phyloP scores from a whole-genome alignment of 2,329 filamentous ascomycete species.

The Colletotrichum coccodes region DNA sequence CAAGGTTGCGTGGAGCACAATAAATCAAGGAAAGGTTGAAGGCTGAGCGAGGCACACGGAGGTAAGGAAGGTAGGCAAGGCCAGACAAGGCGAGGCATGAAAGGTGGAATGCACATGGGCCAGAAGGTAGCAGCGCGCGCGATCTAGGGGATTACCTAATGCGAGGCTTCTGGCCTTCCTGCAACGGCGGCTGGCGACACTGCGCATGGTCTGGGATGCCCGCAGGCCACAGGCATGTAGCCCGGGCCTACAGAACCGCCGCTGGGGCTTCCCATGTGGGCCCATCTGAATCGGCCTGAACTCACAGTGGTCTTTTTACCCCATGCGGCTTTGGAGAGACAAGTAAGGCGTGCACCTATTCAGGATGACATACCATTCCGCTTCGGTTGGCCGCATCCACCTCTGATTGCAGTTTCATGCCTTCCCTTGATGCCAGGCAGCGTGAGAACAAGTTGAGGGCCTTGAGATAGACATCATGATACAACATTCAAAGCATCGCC shows the following conservation, averaged over 20 bases:
- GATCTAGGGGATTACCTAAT: conserved; percentile 8
- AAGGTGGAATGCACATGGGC: neutral
- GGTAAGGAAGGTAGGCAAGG: conserved; percentile 1
- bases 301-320: neutral
- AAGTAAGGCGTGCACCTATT: neutral
- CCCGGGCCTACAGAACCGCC: conserved; percentile 2
- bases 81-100: neutral
- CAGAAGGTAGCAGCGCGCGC: neutral
- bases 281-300: neutral
- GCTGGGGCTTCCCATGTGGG: neutral
- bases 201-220: neutral
- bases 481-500: neutral
- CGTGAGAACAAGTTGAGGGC: neutral
- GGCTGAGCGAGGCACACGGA: neutral
- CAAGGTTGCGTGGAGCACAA: neutral
- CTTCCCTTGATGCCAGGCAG: too few species aligned
- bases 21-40: conserved; percentile 7
- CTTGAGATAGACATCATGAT: neutral
- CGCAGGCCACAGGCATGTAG: neutral
- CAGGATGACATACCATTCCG: neutral
- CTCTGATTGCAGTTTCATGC: neutral
- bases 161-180: neutral
- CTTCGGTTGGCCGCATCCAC: neutral
- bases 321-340: neutral
- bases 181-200: neutral